These are phyloP conservation scores for Microsporum audouinii DNA, from an alignment of 2,329 filamentous ascomycete species.

Conservation along the genomic window DNA sequence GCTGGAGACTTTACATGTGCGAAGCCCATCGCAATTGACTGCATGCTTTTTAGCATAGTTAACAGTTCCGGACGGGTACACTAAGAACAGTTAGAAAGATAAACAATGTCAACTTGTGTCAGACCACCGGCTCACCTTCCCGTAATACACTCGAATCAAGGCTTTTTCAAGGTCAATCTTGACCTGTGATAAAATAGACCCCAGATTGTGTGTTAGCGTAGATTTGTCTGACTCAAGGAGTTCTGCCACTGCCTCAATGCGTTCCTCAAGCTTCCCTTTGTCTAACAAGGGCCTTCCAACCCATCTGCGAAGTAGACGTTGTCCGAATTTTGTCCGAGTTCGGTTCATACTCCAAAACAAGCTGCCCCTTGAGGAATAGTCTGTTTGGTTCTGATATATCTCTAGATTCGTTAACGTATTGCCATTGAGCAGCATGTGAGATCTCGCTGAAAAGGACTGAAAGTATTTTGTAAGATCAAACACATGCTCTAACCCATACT, in stretches of 20 bases:
- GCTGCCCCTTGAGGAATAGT: conserved; percentile 72
- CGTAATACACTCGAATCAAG: conserved; percentile 91
- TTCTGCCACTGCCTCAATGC: conserved; percentile 77
- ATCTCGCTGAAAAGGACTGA: conserved; percentile 82
- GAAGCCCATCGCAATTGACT: conserved; percentile 69
- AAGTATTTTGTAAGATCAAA: conserved; percentile 97
- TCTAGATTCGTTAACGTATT: conserved; percentile 90
- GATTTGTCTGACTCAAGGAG: conserved; percentile 59
- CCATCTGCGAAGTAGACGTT: conserved; percentile 83
- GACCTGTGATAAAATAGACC: conserved; percentile 56
- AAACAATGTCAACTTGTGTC: neutral
- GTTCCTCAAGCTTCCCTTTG: conserved; percentile 59
- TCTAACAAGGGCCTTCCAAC: conserved; percentile 82
- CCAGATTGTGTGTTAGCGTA: conserved; percentile 59
- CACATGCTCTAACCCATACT: conserved; percentile 89
- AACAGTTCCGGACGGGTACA: conserved; percentile 83
- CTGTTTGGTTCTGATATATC: conserved; percentile 89
- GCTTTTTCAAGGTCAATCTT: conserved; percentile 83
- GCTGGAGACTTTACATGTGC: conserved; percentile 51
- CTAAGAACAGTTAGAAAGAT: conserved; percentile 21
- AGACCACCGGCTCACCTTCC: conserved; percentile 44
- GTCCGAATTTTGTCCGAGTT: conserved; percentile 79
- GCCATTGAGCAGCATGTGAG: conserved; percentile 91
- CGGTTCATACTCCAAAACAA: conserved; percentile 93
- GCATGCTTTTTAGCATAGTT: conserved; percentile 71